Base-by-base conservation (phyloP, 139 green algal genomes). In the Chlorella sorokiniana region DNA sequence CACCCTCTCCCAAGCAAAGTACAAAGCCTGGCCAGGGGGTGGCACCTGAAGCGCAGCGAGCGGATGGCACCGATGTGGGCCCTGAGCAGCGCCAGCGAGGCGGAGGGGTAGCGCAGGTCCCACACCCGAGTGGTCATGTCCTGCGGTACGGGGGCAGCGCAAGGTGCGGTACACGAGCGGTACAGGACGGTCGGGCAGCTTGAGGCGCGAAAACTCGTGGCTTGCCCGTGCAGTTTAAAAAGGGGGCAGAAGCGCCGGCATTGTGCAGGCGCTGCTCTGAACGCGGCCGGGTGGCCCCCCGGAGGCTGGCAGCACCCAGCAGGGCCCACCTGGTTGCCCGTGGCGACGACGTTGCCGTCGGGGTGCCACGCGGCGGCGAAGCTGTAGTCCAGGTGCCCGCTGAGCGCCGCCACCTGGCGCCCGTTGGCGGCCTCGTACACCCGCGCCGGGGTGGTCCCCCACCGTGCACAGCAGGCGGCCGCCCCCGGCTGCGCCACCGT, bases 301-400 rank as follows among this genome's bases (percentile, higher is more conserved):
- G n/a, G n/a, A n/a, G n/a, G n/a, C n/a, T n/a, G n/a, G n/a, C n/a
- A n/a, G n/a, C n/a, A n/a, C n/a, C n/a, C n/a, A n/a, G 27, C 56
- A 29, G 25, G 1, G 11, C 25, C 31, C 23, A 82, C 85, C 86
- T 98, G 94, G 87, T 96, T 97, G 70, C 96, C 96, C 27, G 96
- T 98, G 42, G 96, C 96, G 41, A 99, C 83, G 23, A 96, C 65
- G 23, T 87, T 79, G 33, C 93, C 94, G 33, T 86, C 81, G 0
- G 95, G 96, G 85, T 98, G 94, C 96, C 96, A 99, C 5, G 92
- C 92, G 3, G 89, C 91, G 1, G 96, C 95, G 85, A 99, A 99
- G 27, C 89, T 94, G 86, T 91, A 99, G 93, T 99, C 95, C 20
- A 89, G 62, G 78, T 99, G 96, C n/a, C 92, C 95, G 27, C 77